Evolutionary conservation across 148 eudicot species (phyloP).

Genomic region (Camellia japonica): DNA sequence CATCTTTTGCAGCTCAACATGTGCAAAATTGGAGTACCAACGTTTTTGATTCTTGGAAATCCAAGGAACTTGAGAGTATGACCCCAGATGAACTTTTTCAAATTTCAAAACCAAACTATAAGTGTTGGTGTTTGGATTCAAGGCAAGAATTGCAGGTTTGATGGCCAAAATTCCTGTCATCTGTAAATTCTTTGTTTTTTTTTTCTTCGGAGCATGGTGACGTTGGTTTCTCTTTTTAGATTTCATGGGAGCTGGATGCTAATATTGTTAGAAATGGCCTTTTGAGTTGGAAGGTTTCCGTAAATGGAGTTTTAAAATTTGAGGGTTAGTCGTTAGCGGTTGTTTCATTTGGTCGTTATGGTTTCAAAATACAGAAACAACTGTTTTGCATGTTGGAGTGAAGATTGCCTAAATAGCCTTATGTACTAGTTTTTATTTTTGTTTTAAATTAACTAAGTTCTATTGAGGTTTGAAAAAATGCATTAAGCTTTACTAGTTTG

Average conservation of each 20-base stretch:
- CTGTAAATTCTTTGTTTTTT: not conserved
- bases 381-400: too few relatives aligned
- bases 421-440: too few relatives aligned
- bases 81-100: conserved; percentile 57
- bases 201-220: not conserved
- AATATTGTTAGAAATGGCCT: not conserved
- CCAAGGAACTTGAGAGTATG: conserved; percentile 55
- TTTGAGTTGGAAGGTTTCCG: not conserved
- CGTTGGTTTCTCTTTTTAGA: not conserved
- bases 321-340: too few relatives aligned
- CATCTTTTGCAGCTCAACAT: conserved; percentile 14
- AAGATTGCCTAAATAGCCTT: too few relatives aligned
- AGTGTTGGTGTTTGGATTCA: conserved; percentile 76
- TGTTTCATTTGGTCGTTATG: too few relatives aligned
- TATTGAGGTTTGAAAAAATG: too few relatives aligned
- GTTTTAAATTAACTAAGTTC: too few relatives aligned
- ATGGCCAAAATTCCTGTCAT: not conserved
- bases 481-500: too few relatives aligned
- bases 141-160: conserved; percentile 6
- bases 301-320: too few relatives aligned
- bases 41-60: conserved; percentile 31
- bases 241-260: not conserved
- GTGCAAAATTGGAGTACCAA: conserved; percentile 17
- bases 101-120: conserved; percentile 61
- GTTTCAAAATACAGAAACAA: too few relatives aligned